Percentiles rank a stretch among this genome's conserved stretches.
Conservation (phyloP, 2,329 filamentous ascomycete genomes). For the Nigrograna mackinnonii region DNA sequence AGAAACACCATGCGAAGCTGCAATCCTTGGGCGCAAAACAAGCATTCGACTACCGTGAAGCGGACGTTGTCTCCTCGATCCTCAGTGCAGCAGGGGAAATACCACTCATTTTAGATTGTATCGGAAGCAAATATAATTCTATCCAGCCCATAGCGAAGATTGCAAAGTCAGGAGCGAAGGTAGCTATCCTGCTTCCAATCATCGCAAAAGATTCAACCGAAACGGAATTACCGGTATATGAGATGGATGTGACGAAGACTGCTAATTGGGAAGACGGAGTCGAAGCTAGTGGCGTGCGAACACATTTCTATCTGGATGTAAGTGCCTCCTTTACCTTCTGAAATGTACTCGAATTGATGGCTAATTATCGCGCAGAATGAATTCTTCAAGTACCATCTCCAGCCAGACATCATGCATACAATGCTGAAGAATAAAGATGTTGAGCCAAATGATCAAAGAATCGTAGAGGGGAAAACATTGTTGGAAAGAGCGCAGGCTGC, state of each 20-base stretch:
- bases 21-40: constrained; percentile 40
- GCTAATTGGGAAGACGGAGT: constrained; percentile 59
- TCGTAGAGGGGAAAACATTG: constrained; percentile 47
- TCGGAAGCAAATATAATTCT: constrained; percentile 32
- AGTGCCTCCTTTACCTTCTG: too few species aligned
- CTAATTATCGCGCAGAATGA: constrained; percentile 49
- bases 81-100: constrained; percentile 22
- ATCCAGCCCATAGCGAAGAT: constrained; percentile 50
- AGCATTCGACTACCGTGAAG: constrained; percentile 46
- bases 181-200: constrained; percentile 64
- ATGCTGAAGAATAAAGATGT: constrained; percentile 46
- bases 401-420: constrained; percentile 58
- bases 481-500: constrained; percentile 48
- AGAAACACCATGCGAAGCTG: constrained; percentile 43
- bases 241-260: constrained; percentile 54
- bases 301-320: constrained; percentile 57
- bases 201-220: constrained; percentile 58
- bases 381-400: constrained; percentile 58
- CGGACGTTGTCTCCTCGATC: constrained; percentile 34
- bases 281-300: constrained; percentile 57
- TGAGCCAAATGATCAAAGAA: constrained; percentile 44
- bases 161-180: constrained; percentile 52
- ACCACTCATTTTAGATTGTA: constrained; percentile 34
- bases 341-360: too few species aligned
- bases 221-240: constrained; percentile 54